Percentiles rank a stretch among this genome's conserved stretches.
These are phyloP conservation scores for Streptanthus diversifolius DNA, from an alignment of 345 rosid genomes.

Conservation along the genomic window DNA sequence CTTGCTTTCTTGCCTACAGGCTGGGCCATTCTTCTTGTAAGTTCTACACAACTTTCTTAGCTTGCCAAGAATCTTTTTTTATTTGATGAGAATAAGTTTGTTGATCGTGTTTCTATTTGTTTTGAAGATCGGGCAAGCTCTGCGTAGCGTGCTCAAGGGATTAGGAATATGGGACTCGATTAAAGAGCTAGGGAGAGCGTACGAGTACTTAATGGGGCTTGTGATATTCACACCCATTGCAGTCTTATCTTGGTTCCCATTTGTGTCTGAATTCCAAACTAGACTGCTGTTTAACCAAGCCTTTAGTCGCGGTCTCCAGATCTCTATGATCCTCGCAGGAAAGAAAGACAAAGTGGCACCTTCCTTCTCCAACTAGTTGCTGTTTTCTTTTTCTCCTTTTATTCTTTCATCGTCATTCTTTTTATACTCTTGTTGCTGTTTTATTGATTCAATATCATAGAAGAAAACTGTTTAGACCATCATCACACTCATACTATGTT, in stretches of 20 bases:
- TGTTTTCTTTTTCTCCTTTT: not conserved
- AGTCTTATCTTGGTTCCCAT: conserved; percentile 80
- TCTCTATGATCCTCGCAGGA: conserved; percentile 75
- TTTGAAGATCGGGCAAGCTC: conserved; percentile 68
- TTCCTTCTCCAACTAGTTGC: conserved; percentile 23
- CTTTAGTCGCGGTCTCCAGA: conserved; percentile 88
- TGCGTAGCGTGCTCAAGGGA: conserved; percentile 45
- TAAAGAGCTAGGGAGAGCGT: conserved; percentile 86
- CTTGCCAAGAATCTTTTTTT: not conserved
- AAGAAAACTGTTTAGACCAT: not conserved
- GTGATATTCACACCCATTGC: conserved; percentile 68
- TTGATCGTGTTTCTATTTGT: conserved; percentile 3
- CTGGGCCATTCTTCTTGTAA: conserved; percentile 88
- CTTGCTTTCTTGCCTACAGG: conserved; percentile 89
- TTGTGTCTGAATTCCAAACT: conserved; percentile 82
- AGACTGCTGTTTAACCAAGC: conserved; percentile 96
- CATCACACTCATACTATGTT: not conserved
- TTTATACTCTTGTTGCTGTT: not conserved
- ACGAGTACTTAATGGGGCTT: conserved; percentile 78
- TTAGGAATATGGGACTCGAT: conserved; percentile 75
- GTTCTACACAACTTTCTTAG: conserved; percentile 29
- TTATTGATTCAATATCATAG: not conserved
- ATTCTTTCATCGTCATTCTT: conserved; percentile 1
- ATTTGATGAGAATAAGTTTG: not conserved
- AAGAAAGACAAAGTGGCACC: conserved; percentile 47